phyloP scores from a whole-genome alignment of 805 yeast genomes.

The Metschnikowia bowlesiae region DNA sequence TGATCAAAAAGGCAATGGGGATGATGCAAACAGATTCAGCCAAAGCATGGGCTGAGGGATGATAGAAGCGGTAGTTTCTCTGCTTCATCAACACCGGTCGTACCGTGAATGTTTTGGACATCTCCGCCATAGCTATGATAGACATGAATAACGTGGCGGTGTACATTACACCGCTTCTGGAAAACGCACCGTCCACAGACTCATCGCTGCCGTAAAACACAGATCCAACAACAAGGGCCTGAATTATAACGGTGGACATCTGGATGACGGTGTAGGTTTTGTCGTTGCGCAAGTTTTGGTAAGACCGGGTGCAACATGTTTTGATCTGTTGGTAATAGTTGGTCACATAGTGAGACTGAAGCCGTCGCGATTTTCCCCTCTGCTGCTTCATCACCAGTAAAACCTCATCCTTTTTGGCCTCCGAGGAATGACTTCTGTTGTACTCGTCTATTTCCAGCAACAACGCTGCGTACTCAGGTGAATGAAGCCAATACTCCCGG shows the following conservation, averaged over 20 bases:
- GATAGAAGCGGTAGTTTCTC: slow-evolving; percentile 62
- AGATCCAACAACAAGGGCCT: slow-evolving; percentile 57
- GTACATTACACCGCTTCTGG: slow-evolving; percentile 59
- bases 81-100: slow-evolving; percentile 68
- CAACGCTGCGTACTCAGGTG: slow-evolving; percentile 44
- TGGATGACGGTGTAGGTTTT: slow-evolving; percentile 50
- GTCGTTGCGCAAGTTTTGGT: slow-evolving; percentile 51
- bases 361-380: slow-evolving; percentile 29
- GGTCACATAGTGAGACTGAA: slow-evolving; percentile 20
- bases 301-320: slow-evolving; percentile 49
- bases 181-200: slow-evolving; percentile 50
- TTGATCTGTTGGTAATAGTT: slow-evolving; percentile 23
- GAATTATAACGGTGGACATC: slow-evolving; percentile 46
- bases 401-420: slow-evolving; percentile 29
- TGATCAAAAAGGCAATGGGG: slow-evolving; percentile 15
- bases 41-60: slow-evolving; percentile 68
- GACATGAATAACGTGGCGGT: slow-evolving; percentile 57
- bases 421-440: slow-evolving; percentile 17
- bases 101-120: slow-evolving; percentile 50
- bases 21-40: slow-evolving; percentile 33
- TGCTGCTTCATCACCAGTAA: slow-evolving; percentile 25
- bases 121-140: slow-evolving; percentile 54
- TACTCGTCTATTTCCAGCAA: slow-evolving; percentile 40
- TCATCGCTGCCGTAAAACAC: slow-evolving; percentile 48
- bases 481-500: slow-evolving; percentile 51